Evolutionary conservation across 169 alveolate genomes (phyloP), one percentile per base, ranked within the genome.

Genomic region (Cryptosporidium sp.): DNA sequence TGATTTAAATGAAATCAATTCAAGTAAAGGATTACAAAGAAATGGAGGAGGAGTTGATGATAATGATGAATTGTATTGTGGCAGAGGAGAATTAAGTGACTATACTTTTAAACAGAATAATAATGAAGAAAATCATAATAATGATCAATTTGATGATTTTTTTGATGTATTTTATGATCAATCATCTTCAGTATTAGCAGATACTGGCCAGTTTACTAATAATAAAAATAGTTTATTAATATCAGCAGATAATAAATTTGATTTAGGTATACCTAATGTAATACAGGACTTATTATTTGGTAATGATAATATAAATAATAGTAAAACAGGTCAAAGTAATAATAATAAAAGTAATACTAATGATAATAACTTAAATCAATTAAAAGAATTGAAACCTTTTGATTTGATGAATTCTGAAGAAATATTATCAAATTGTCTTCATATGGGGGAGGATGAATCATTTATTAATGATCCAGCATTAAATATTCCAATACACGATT

Each of bases 401-500:
- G 74, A 80, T 62, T 80, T 62, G 23, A 33, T 50, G 14, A 45
- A 65, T 45, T 41, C 65, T 16, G 31, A 16, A 10, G 75, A 65
- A n/a, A 39, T 62, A 21, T 50, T 41, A 39, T 37, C 58, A 16
- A 80, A 41, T 45, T 80, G 41, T 80, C 41, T 21, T 61, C 41
- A 62, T 51, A 52, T 55, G 5, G 67, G 48, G 3, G 89, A 80
- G 14, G 89, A 80, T 37, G 89, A 80, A 41, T 59, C 89, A 61
- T 80, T 80, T 41, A 39, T 43, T 14, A 80, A 62, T 62, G 75
- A 80, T 43, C 89, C 89, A 26, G 3, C 73, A 14, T 80, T 80
- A 48, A 59, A 80, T 62, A 80, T 80, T 45, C 89, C 89, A 80
- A 80, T 65, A 62, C 89, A 80, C 31, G 89, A 80, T 80, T 80